Evolutionary conservation across 345 rosid species (phyloP).

Genomic region (Linum trigynum): DNA sequence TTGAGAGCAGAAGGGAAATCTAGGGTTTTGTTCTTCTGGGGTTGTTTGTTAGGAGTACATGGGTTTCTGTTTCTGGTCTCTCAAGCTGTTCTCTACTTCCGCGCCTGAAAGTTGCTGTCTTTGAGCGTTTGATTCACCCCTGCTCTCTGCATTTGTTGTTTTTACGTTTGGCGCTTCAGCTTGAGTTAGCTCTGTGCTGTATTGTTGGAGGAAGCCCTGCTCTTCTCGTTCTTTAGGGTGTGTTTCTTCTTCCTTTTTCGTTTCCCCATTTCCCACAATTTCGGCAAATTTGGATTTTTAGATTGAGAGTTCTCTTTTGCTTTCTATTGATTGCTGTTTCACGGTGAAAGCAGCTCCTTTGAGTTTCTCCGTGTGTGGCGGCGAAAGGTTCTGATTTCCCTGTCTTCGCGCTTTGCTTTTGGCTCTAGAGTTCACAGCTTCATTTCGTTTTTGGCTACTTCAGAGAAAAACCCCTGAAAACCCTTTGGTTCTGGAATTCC

Average conservation of each 20-base stretch:
- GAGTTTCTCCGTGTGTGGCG: no score
- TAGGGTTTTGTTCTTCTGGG: conserved; percentile 13
- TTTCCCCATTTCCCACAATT: background rate
- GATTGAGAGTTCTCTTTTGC: background rate
- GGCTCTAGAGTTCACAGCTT: no score
- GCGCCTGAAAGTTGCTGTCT: background rate
- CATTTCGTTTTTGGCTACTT: no score
- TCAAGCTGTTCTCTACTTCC: background rate
- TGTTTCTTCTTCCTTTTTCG: background rate
- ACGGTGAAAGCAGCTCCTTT: no score
- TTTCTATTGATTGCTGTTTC: background rate
- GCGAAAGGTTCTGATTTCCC: no score
- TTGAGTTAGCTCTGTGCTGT: background rate
- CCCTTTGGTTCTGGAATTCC: background rate
- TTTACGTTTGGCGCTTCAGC: no score
- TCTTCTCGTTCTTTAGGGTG: no score
- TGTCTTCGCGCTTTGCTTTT: no score
- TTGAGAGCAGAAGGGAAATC: conserved; percentile 3
- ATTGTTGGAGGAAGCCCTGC: background rate
- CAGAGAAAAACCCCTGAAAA: background rate
- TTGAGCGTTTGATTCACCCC: background rate
- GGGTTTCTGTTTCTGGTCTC: background rate
- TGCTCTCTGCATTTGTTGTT: conserved; percentile 3
- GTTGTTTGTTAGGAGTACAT: conserved; percentile 1
- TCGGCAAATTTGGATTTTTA: background rate